A percentile compares a stretch with the other conserved stretches of the same genome.
Evolutionary conservation across 2,329 filamentous ascomycete genomes (phyloP).

Genomic region (Bertia moriformis): DNA sequence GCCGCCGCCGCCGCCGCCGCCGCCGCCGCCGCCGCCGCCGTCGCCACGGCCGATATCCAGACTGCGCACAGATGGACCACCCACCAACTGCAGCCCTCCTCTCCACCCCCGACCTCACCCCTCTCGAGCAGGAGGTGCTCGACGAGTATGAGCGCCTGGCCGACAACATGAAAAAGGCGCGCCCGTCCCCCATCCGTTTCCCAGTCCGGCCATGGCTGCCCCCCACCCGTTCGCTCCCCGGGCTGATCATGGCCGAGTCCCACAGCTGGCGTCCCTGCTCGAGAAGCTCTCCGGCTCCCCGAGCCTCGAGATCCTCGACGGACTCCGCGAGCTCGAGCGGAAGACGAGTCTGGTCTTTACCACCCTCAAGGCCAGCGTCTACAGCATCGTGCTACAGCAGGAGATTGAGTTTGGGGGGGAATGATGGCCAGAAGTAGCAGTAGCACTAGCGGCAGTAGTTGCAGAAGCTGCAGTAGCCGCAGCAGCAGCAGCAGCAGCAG

Average conservation of each 20-base stretch:
- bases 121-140: slow-evolving; percentile 82
- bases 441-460: too few relatives aligned
- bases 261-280: slow-evolving; percentile 42
- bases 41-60: too few relatives aligned
- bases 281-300: slow-evolving; percentile 55
- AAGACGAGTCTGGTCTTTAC: slow-evolving; percentile 94
- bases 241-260: too few relatives aligned
- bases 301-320: slow-evolving; percentile 71
- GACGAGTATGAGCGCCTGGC: slow-evolving; percentile 83
- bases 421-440: too few relatives aligned
- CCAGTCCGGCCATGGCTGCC: slow-evolving; percentile 2
- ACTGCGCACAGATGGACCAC: neutral
- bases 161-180: slow-evolving; percentile 80
- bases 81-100: slow-evolving; percentile 1
- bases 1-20: too few relatives aligned
- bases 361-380: slow-evolving; percentile 91
- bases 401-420: slow-evolving; percentile 70
- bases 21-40: too few relatives aligned
- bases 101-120: slow-evolving; percentile 39
- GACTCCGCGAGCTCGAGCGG: slow-evolving; percentile 73
- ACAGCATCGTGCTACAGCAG: slow-evolving; percentile 96
- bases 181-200: slow-evolving; percentile 6
- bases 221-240: neutral
- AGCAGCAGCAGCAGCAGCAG: neutral
- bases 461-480: neutral